These are phyloP conservation scores for Camellia japonica DNA, from an alignment of 148 eudicot genomes.

Conservation along the genomic window DNA sequence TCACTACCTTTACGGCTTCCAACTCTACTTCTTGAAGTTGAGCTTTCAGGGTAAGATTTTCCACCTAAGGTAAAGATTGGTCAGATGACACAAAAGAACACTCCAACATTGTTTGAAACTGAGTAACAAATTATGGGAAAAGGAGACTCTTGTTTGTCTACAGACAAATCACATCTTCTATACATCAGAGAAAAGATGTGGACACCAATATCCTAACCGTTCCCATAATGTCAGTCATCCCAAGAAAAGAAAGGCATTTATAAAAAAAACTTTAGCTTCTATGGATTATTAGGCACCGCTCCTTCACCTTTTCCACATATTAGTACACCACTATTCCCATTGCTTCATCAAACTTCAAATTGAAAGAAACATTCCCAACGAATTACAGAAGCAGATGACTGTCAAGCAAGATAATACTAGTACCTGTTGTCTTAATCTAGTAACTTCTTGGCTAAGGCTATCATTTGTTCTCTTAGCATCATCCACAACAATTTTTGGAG, in stretches of 20 bases:
- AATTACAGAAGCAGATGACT: neutral
- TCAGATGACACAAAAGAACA: neutral
- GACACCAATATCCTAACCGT: neutral
- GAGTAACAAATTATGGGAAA: too few species aligned
- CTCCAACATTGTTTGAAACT: too few species aligned
- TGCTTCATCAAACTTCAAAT: constrained; percentile 3
- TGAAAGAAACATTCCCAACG: neutral
- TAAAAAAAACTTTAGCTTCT: neutral
- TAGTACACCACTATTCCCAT: neutral
- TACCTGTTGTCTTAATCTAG: constrained; percentile 75
- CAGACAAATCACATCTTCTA: neutral
- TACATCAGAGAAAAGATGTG: neutral
- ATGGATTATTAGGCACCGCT: neutral
- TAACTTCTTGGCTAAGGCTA: constrained; percentile 67
- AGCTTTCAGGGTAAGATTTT: constrained; percentile 62
- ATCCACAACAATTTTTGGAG: constrained; percentile 55
- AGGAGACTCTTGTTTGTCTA: neutral
- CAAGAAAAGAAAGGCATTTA: constrained; percentile 5
- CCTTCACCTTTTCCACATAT: neutral
- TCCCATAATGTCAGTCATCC: neutral
- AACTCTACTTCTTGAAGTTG: constrained; percentile 71
- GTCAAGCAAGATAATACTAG: neutral
- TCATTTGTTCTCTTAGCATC: constrained; percentile 58
- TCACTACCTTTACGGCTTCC: constrained; percentile 91
- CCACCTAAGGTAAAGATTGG: constrained; percentile 43